These are phyloP conservation scores for Prunus mongolica DNA, from an alignment of 306 rosid species.

Conservation along the genomic window DNA sequence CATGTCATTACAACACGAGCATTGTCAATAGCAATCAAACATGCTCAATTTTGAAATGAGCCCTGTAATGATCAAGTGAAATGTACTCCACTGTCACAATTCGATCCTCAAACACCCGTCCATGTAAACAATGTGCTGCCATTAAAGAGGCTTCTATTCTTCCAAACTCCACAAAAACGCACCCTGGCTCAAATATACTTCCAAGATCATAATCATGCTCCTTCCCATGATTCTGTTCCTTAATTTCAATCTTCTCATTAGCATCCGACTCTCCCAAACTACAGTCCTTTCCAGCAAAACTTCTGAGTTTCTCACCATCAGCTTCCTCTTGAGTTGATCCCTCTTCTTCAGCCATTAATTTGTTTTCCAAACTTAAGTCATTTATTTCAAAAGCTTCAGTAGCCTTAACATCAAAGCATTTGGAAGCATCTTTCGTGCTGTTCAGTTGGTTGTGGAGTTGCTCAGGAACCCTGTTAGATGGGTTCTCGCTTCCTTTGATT, in stretches of 20 bases:
- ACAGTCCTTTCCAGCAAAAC: slow-evolving; percentile 17
- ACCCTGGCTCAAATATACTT: slow-evolving; percentile 48
- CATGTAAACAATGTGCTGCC: slow-evolving; percentile 81
- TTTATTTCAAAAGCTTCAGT: slow-evolving; percentile 22
- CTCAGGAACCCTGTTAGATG: slow-evolving; percentile 6
- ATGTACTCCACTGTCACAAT: slow-evolving; percentile 64
- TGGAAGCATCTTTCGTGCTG: slow-evolving; percentile 26
- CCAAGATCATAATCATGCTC: slow-evolving; percentile 25
- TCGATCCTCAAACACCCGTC: slow-evolving; percentile 65
- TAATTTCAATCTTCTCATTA: slow-evolving; percentile 12
- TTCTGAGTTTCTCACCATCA: slow-evolving; percentile 27
- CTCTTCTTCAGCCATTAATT: slow-evolving; percentile 17
- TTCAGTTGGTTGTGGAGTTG: slow-evolving; percentile 31
- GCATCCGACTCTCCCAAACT: slow-evolving; percentile 30
- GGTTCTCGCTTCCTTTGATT: slow-evolving; percentile 14
- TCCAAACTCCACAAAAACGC: slow-evolving; percentile 78
- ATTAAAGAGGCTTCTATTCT: slow-evolving; percentile 65
- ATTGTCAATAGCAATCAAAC: not conserved
- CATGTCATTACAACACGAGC: not conserved
- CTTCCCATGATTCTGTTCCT: slow-evolving; percentile 25
- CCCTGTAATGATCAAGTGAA: slow-evolving; percentile 42
- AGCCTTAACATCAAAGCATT: slow-evolving; percentile 23
- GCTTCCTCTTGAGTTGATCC: slow-evolving; percentile 8
- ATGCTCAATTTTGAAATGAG: slow-evolving; percentile 53
- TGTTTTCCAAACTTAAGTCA: slow-evolving; percentile 19